A percentile compares a stretch with the other conserved stretches of the same genome.
Evolutionary conservation across 352 stramenopile species (phyloP).

Genomic region (Globisporangium ultimum): DNA sequence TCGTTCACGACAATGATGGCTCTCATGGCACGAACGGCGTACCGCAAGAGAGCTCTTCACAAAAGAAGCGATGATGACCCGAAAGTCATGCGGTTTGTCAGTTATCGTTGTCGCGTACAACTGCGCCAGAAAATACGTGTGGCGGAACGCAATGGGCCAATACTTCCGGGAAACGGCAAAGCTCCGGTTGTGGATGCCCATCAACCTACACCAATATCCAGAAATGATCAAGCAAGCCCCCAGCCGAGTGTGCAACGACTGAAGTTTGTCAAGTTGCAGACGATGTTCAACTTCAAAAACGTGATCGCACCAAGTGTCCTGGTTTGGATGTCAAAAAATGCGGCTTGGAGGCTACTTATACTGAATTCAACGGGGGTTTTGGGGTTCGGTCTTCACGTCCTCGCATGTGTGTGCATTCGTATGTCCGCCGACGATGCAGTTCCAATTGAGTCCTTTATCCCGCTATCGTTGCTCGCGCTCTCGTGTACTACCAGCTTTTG

Average conservation of each 20-base stretch:
- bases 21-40: constrained; percentile 25
- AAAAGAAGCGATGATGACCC: constrained; percentile 16
- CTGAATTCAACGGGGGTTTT: neutral
- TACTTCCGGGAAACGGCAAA: too few species aligned
- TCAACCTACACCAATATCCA: too few species aligned
- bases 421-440: neutral
- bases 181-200: too few species aligned
- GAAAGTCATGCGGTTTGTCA: constrained; percentile 23
- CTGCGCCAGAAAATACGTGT: neutral
- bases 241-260: neutral
- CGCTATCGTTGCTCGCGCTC: neutral
- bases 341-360: neutral
- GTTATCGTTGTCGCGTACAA: constrained; percentile 24
- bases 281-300: neutral
- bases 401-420: neutral
- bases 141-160: too few species aligned
- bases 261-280: neutral
- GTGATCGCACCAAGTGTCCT: neutral
- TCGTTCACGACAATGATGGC: constrained; percentile 23
- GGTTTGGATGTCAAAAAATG: neutral
- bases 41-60: constrained; percentile 15
- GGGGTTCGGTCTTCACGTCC: neutral
- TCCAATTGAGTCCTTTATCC: neutral
- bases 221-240: too few species aligned
- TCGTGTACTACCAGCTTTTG: neutral